Conservation (phyloP, 1,284 basidiomycete species). For the Clitocybe nebularis region DNA sequence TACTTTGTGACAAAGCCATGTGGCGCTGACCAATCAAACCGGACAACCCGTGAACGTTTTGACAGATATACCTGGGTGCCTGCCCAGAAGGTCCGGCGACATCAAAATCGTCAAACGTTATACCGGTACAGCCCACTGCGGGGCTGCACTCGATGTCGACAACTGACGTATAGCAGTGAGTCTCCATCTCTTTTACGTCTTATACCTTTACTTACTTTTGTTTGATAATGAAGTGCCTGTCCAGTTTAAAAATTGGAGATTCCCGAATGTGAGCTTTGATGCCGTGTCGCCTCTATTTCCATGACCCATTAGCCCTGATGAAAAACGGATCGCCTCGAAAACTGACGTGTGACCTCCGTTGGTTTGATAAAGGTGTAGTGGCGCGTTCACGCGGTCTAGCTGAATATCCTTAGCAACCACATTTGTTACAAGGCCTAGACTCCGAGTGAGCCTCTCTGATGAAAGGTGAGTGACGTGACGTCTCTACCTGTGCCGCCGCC, state of each 20-base stretch:
- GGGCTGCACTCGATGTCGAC: conserved; percentile 53
- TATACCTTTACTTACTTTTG: conserved; percentile 38
- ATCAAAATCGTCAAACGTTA: conserved; percentile 41
- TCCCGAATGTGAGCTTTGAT: conserved; percentile 44
- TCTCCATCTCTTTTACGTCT: neutral
- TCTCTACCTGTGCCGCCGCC: conserved; percentile 52
- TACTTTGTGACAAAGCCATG: neutral
- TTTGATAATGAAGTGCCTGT: conserved; percentile 42
- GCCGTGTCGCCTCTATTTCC: conserved; percentile 46
- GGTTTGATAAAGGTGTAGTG: conserved; percentile 50
- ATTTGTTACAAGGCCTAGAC: conserved; percentile 45
- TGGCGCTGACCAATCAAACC: conserved; percentile 33
- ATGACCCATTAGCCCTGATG: neutral
- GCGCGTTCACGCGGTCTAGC: conserved; percentile 42
- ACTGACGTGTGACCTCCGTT: conserved; percentile 48
- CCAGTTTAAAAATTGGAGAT: conserved; percentile 46
- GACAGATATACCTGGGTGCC: conserved; percentile 37
- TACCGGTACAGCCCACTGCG: conserved; percentile 43
- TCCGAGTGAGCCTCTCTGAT: no score
- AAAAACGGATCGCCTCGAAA: neutral
- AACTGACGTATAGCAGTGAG: conserved; percentile 29
- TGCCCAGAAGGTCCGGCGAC: conserved; percentile 35
- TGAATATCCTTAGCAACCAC: conserved; percentile 43
- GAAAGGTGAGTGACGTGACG: neutral
- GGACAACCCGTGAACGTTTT: conserved; percentile 39